Evolutionary conservation across 169 alveolate species (phyloP), one percentile per base, ranked within the genome.

Genomic region (Eimeria maxima): DNA sequence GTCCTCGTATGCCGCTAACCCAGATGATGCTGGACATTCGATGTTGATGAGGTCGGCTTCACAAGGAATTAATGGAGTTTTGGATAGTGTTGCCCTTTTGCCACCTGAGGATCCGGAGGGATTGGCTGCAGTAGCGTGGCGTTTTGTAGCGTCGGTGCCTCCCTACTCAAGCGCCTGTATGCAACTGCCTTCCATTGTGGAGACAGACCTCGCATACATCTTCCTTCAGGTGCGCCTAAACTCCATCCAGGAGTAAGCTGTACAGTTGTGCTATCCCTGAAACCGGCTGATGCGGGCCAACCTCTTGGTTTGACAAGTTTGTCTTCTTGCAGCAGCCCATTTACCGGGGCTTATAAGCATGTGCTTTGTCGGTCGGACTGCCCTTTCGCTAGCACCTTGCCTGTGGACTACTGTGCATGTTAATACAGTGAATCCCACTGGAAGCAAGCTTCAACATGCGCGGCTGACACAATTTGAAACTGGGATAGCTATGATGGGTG

Each of bases 161-260:
- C 63, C 93, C 44, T 38, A 60, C 81, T 42, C 76, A 86, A 60
- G 63, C 93, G 93, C 93, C 29, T 86, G 93, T 45, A 55, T 86
- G 93, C 93, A 33, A 45, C 20, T 63, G 80, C 93, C 93, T 20
- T 57, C 24, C 27, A n/a, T 86, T 71, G 81, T 86, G 50, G 93
- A 86, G 80, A 60, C 93, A 22, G 93, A 86, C 16, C 76, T 86
- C 60, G 81, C 81, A 3, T 38, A 60, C 22, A 18, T 10, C 5
- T 60, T 86, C 45, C 81, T 86, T 3, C 93, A 60, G 93, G 93
- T 86, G 63, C 29, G 93, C 81, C 20, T 27, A 27, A 42, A 24
- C 38, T 50, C 2, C 10, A 11, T 44, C 42, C n/a, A n/a, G 22
- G 55, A 42, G 18, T 42, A 74, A 74, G 29, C 24, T 11, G 45